These are phyloP conservation scores for Fusarium cyanostomum DNA, from an alignment of 2,329 filamentous ascomycete species.

Conservation along the genomic window DNA sequence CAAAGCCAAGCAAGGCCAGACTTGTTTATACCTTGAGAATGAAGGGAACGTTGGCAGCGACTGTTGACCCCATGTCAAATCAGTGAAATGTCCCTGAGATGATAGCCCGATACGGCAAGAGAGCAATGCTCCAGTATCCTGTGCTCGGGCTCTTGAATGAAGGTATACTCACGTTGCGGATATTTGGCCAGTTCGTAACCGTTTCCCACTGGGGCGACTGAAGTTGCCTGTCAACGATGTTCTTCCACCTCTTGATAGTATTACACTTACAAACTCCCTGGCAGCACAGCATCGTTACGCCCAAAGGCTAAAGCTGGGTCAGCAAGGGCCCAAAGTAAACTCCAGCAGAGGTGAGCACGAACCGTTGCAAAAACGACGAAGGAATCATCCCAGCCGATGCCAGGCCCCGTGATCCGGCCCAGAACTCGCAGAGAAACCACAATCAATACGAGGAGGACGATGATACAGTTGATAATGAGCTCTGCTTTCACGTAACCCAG, in stretches of 20 bases:
- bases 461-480: slow-evolving; percentile 44
- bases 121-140: too few species aligned
- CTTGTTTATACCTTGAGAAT: slow-evolving; percentile 36
- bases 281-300: slow-evolving; percentile 41
- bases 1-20: not conserved
- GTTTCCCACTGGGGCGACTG: slow-evolving; percentile 41
- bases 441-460: slow-evolving; percentile 44
- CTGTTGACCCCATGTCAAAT: slow-evolving; percentile 1
- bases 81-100: not conserved
- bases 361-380: slow-evolving; percentile 44
- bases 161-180: slow-evolving; percentile 29
- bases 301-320: slow-evolving; percentile 35
- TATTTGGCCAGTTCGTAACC: slow-evolving; percentile 32
- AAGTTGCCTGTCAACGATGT: not conserved
- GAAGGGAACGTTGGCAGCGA: slow-evolving; percentile 37
- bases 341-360: not conserved
- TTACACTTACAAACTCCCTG: slow-evolving; percentile 39
- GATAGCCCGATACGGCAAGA: too few species aligned
- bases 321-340: not conserved
- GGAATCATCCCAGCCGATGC: slow-evolving; percentile 47
- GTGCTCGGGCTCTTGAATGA: not conserved
- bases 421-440: slow-evolving; percentile 43
- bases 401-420: slow-evolving; percentile 45
- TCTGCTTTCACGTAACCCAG: slow-evolving; percentile 42
- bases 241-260: too few species aligned